phyloP scores from a whole-genome alignment of 208 protist species.

The Herpetomonas tarakana region DNA sequence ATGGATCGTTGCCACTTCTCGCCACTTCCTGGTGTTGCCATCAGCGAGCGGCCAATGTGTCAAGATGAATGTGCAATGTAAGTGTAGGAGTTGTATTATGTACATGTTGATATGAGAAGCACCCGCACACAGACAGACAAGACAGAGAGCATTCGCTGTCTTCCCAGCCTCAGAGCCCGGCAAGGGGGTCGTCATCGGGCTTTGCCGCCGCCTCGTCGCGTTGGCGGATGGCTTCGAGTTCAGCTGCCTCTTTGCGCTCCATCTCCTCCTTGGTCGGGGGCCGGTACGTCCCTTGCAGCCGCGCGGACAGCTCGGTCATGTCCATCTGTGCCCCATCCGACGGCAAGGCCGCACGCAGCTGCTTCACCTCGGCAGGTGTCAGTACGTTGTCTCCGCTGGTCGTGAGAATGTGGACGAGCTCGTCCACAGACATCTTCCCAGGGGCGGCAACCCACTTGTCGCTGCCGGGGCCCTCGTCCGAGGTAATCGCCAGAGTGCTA shows the following conservation, averaged over 20 bases:
- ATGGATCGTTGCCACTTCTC: no score
- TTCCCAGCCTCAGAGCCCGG: constrained; percentile 17
- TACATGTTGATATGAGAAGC: constrained; percentile 7
- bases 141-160: no score
- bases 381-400: constrained; percentile 81
- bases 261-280: constrained; percentile 74
- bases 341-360: constrained; percentile 45
- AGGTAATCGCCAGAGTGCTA: neutral
- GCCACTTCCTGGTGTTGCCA: no score
- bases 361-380: constrained; percentile 71
- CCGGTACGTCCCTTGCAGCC: constrained; percentile 84
- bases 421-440: constrained; percentile 38
- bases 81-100: neutral
- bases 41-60: neutral
- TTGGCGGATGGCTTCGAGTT: constrained; percentile 38
- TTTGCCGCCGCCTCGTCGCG: constrained; percentile 42
- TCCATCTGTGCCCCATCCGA: constrained; percentile 36
- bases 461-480: neutral
- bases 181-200: constrained; percentile 33
- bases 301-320: constrained; percentile 63
- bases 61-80: neutral
- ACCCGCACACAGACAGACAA: no score
- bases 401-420: constrained; percentile 65
- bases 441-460: neutral
- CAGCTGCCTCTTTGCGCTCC: constrained; percentile 36